Evolutionary conservation across 2,329 filamentous ascomycete genomes (phyloP).

Genomic region (Graphium sp.): DNA sequence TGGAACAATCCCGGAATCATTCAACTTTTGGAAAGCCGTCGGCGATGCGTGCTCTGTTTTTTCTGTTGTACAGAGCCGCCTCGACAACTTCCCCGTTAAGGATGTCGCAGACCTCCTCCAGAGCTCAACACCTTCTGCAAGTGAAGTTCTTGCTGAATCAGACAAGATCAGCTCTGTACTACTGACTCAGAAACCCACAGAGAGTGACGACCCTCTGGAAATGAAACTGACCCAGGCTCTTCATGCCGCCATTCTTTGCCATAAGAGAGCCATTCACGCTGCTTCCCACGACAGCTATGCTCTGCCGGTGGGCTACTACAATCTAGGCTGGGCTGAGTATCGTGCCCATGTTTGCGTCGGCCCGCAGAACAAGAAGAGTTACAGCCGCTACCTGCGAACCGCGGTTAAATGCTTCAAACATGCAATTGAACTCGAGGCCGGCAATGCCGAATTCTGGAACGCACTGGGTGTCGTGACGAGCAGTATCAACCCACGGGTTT

Average conservation of each 20-base stretch:
- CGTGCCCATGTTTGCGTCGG: conserved; percentile 56
- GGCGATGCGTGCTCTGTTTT: conserved; percentile 81
- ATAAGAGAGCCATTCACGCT: conserved; percentile 69
- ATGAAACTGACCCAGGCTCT: conserved; percentile 44
- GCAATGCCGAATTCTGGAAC: conserved; percentile 96
- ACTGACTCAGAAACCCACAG: too few relatives aligned
- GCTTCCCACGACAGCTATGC: conserved; percentile 64
- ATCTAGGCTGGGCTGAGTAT: conserved; percentile 87
- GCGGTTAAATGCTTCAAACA: conserved; percentile 85
- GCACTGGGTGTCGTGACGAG: conserved; percentile 83
- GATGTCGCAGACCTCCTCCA: conserved; percentile 42
- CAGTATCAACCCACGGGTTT: conserved; percentile 66
- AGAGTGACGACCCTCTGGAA: conserved; percentile 28
- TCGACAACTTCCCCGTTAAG: conserved; percentile 42
- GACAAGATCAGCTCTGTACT: conserved; percentile 45
- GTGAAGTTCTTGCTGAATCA: conserved; percentile 44
- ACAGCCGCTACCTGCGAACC: conserved; percentile 59
- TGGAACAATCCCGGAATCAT: conserved; percentile 47
- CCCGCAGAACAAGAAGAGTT: conserved; percentile 34
- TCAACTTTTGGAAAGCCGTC: conserved; percentile 90
- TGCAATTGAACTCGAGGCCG: conserved; percentile 86
- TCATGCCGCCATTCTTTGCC: conserved; percentile 61
- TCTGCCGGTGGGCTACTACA: conserved; percentile 93
- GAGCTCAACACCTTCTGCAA: conserved; percentile 23
- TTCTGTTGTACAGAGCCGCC: conserved; percentile 55